phyloP scores from a whole-genome alignment of 306 rosid genomes.

The Morella rubra region DNA sequence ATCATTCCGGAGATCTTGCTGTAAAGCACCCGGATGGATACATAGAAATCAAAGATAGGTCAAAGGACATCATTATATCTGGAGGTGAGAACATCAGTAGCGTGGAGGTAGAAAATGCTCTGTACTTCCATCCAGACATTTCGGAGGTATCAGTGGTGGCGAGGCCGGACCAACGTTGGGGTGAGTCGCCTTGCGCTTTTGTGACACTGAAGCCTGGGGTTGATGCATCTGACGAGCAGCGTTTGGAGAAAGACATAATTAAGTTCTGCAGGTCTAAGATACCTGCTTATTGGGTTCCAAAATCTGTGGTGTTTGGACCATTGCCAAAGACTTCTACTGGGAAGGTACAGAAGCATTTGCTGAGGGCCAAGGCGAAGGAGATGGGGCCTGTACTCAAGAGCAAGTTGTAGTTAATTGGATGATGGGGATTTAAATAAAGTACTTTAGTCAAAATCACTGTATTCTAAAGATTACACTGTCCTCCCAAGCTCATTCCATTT shows the following conservation, averaged over 20 bases:
- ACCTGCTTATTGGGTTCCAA: conserved; percentile 86
- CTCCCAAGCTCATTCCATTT: too few species aligned
- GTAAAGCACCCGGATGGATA: conserved; percentile 89
- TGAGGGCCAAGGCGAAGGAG: conserved; percentile 68
- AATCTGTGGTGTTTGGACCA: conserved; percentile 63
- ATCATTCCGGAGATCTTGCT: conserved; percentile 85
- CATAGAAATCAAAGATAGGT: conserved; percentile 84
- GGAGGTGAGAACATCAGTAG: conserved; percentile 52
- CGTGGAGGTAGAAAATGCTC: conserved; percentile 70
- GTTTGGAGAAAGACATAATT: conserved; percentile 58
- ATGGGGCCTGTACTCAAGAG: conserved; percentile 61
- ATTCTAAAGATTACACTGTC: too few species aligned
- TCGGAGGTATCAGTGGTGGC: conserved; percentile 83
- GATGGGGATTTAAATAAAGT: background rate
- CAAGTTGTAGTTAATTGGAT: conserved; percentile 28
- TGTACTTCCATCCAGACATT: conserved; percentile 66
- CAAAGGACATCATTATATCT: too few species aligned
- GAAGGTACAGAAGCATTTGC: conserved; percentile 80
- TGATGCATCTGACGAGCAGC: conserved; percentile 48
- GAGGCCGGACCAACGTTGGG: conserved; percentile 85
- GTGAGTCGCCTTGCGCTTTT: conserved; percentile 90
- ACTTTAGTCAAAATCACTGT: too few species aligned
- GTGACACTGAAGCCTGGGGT: conserved; percentile 65
- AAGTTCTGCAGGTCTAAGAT: conserved; percentile 71
- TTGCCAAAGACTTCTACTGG: conserved; percentile 77